phyloP scores from a whole-genome alignment of 1,284 basidiomycete species.

The Garcileccinum viscosum region DNA sequence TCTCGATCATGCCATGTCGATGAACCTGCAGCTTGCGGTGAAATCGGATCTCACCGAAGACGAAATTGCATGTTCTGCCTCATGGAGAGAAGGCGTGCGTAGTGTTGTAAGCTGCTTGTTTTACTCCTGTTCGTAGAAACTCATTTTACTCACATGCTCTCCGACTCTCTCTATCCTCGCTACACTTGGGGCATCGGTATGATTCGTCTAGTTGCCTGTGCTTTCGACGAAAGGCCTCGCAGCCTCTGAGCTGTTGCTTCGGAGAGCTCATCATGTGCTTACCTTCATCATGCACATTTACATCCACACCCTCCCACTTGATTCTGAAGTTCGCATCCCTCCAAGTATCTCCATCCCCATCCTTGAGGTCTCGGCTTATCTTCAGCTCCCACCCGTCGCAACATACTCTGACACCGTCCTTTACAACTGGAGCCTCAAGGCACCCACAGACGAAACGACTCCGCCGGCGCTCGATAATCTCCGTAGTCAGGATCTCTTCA shows the following conservation, averaged over 20 bases:
- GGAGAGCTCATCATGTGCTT: slow-evolving; percentile 86
- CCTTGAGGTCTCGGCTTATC: slow-evolving; percentile 73
- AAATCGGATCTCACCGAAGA: slow-evolving; percentile 48
- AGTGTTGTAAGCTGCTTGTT: slow-evolving; percentile 54
- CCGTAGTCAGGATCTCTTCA: slow-evolving; percentile 76
- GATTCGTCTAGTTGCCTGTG: slow-evolving; percentile 45
- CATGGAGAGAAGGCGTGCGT: slow-evolving; percentile 70
- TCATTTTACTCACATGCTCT: slow-evolving; percentile 1
- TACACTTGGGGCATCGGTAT: background rate
- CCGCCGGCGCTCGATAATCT: slow-evolving; percentile 59
- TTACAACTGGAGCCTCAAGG: slow-evolving; percentile 83
- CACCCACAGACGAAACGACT: slow-evolving; percentile 16
- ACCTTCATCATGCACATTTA: slow-evolving; percentile 90
- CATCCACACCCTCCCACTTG: slow-evolving; percentile 76
- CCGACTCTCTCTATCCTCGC: background rate
- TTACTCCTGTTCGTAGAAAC: background rate
- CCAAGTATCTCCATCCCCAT: slow-evolving; percentile 79
- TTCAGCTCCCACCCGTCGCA: slow-evolving; percentile 88
- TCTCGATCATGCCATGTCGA: slow-evolving; percentile 59
- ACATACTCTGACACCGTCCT: slow-evolving; percentile 95
- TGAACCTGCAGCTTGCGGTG: slow-evolving; percentile 63
- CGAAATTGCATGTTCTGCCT: slow-evolving; percentile 53
- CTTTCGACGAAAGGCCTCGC: slow-evolving; percentile 44
- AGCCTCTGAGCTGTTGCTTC: slow-evolving; percentile 68
- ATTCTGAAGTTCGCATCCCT: slow-evolving; percentile 67